Base-by-base conservation (phyloP, 352 stramenopile species). In the Pythium aquatile region DNA sequence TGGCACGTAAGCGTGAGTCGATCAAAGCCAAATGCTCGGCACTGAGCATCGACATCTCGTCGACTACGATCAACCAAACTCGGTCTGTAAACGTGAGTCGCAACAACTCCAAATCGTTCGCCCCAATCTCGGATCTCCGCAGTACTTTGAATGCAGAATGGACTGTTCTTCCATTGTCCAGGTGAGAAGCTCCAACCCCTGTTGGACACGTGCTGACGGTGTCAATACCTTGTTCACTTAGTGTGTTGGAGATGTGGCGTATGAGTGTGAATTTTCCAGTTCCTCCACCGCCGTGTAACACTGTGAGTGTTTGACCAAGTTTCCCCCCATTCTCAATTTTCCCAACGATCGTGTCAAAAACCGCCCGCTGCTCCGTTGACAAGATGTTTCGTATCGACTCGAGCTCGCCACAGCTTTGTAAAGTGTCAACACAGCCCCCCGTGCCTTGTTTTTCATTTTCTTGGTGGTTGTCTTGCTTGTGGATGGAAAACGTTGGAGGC, bases 21-120 rank as follows among this genome's bases (percentile, higher is more conserved):
- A 74, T n/a, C 0, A 74, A 13, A 8, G 65, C 54, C 3, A 74
- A 30, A 29, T 61, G 55, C 17, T 39, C 33, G 0, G 62, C 11
- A n/a, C 55, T 47, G 13, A 70, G 13, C 67, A 74, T 70, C 0
- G 67, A 70, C 10, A 74, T 37, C 10, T 73, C 61, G 5, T 69
- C 61, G 1, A 63, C 35, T 0, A 73, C 61, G 4, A 73, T 55
- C 10, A 73, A 39, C 9, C 20, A 17, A 30, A 69, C 49, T 9
- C 32, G 26, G 46, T 69, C 37, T 0, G 48, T 66, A 29, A 73
- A 70, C 2, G 46, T 67, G 1, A 66, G 26, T 0, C 51, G 32
- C 14, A 73, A 16, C 1, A 32, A 5, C 6, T 61, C 55, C 20
- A 73, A 17, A 46, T 63, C 48, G 42, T 46, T 58, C 5, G 10